These are phyloP conservation scores for Geosmithia putterillii DNA, from an alignment of 2,329 filamentous ascomycete species.

Conservation along the genomic window DNA sequence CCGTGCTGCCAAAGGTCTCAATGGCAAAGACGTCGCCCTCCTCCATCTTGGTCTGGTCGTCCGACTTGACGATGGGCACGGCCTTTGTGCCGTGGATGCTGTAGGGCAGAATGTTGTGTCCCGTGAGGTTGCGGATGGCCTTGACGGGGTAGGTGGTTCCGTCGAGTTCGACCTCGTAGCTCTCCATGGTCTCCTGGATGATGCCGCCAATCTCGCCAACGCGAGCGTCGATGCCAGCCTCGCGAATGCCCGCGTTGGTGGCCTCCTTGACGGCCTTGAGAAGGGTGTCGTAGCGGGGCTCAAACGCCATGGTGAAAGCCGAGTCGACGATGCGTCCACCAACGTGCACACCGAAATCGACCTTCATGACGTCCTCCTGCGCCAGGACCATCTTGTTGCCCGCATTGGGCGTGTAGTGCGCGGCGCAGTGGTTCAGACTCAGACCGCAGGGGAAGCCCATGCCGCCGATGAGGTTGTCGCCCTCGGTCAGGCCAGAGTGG, in stretches of 20 bases:
- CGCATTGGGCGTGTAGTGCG: constrained; percentile 78
- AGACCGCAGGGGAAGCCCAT: constrained; percentile 82
- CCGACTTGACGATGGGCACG: constrained; percentile 83
- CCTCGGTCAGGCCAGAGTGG: constrained; percentile 64
- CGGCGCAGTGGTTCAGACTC: constrained; percentile 74
- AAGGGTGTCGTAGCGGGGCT: constrained; percentile 62
- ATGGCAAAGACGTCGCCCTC: constrained; percentile 93
- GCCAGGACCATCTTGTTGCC: constrained; percentile 69
- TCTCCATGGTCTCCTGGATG: constrained; percentile 89
- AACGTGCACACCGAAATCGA: constrained; percentile 73
- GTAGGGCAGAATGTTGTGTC: constrained; percentile 82
- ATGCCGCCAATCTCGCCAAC: constrained; percentile 73
- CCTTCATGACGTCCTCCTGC: constrained; percentile 66
- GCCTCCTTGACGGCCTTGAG: constrained; percentile 62
- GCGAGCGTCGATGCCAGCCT: constrained; percentile 85
- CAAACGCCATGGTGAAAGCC: constrained; percentile 68
- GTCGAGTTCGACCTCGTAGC: constrained; percentile 76
- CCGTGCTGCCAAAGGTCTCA: constrained; percentile 90
- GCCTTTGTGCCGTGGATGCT: constrained; percentile 88
- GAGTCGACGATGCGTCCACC: constrained; percentile 72
- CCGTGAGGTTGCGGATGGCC: constrained; percentile 75
- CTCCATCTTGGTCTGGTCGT: constrained; percentile 91
- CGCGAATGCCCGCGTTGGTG: constrained; percentile 69
- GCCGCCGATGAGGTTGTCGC: constrained; percentile 65
- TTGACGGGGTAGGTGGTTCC: constrained; percentile 71